phyloP scores from a whole-genome alignment of 2,329 filamentous ascomycete genomes.

The Teratosphaeria epicoccoides region DNA sequence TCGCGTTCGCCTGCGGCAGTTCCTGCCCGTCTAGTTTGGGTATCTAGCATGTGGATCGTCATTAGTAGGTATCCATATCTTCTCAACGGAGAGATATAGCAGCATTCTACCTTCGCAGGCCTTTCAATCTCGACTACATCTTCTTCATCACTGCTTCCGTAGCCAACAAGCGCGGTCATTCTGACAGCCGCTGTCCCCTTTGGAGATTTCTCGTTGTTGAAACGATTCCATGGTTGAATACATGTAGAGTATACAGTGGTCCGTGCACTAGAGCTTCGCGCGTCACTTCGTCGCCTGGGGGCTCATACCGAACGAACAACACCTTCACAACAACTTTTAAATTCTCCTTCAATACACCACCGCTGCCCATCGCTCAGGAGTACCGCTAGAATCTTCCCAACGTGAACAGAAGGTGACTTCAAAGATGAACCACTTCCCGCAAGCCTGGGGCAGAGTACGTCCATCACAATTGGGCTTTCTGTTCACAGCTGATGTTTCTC shows the following conservation, averaged over 20 bases:
- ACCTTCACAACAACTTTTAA: neutral
- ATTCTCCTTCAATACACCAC: neutral
- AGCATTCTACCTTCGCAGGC: conserved; percentile 30
- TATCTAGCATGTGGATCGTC: conserved; percentile 25
- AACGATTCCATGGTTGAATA: too few relatives aligned
- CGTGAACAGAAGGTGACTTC: neutral
- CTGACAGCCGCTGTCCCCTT: neutral
- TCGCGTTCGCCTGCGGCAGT: neutral
- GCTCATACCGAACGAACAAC: neutral
- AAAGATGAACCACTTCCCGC: conserved; percentile 54
- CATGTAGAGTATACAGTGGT: neutral
- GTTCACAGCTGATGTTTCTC: conserved; percentile 27
- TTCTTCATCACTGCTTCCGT: conserved; percentile 39
- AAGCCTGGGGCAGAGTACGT: conserved; percentile 56
- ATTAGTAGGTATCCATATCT: conserved; percentile 40
- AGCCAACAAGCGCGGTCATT: conserved; percentile 32
- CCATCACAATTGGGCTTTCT: conserved; percentile 18
- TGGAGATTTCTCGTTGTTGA: too few relatives aligned
- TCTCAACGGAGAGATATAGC: conserved; percentile 8
- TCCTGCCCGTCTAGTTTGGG: conserved; percentile 10
- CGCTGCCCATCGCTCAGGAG: too few relatives aligned
- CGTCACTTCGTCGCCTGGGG: conserved; percentile 1
- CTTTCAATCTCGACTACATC: conserved; percentile 19
- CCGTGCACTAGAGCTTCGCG: conserved; percentile 1
- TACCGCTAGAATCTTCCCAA: neutral